Evolutionary conservation across 306 rosid genomes (phyloP), one percentile per base, ranked within the genome.

Genomic region (Elaeagnus macrophylla): DNA sequence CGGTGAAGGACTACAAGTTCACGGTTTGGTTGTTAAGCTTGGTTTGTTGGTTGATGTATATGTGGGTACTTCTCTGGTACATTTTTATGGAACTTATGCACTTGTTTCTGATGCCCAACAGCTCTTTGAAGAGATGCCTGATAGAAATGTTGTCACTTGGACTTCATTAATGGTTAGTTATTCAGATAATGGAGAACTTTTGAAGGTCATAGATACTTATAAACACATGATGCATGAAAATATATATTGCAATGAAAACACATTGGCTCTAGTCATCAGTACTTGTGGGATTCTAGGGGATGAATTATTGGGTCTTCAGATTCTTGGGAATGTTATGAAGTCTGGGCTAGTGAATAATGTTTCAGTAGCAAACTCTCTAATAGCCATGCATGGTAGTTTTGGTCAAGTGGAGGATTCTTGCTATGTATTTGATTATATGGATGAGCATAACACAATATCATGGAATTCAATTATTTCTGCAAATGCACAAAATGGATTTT

Each of bases 391-490:
- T 65, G 85, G 94, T 60, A 77, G 70, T 59, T 86, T 60, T 59
- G 72, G 76, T 46, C 59, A 76, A 36, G 58, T 80, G 40, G 60
- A 72, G 16, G 93, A 73, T 70, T 95, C 96, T 1, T 67, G 72
- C 62, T 52, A 46, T 70, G 81, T 91, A 39, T 91, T 91, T 56
- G 57, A 73, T 80, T 66, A 69, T 64, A 91, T 86, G 95, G 71
- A 59, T 61, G 83, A 76, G 56, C 79, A 59, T 25, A 94, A 91
- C 75, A 80, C 89, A 16, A 78, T 91, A 67, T 81, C 97, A 12
- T 91, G 97, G 97, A 91, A 91, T 63, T 85, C 97, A 4, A 82
- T 91, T 18, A 81, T 91, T 57, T 65, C 93, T 32, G 94, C 89
- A 44, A 56, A 59, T 71, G 88, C 74, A 17, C 86, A 78, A 42